Evolutionary conservation across 768 basidiomycete species (phyloP).

Genomic region (Lentinula aciculospora): DNA sequence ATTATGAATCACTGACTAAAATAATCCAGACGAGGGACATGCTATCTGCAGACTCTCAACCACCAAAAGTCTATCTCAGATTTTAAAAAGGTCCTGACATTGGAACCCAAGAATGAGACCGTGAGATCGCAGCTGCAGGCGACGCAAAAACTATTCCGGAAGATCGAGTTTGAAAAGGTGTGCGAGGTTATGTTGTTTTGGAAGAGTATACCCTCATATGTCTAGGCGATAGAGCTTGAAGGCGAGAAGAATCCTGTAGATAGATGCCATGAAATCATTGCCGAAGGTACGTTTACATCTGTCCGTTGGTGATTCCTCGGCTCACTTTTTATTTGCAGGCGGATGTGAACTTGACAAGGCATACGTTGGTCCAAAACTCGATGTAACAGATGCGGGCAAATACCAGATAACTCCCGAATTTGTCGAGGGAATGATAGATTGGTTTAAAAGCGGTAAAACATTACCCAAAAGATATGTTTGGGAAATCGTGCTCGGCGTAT

Average conservation of each 20-base stretch:
- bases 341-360: constrained; percentile 71
- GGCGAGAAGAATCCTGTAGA: constrained; percentile 78
- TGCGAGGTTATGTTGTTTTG: background rate
- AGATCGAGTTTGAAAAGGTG: constrained; percentile 93
- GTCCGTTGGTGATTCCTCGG: background rate
- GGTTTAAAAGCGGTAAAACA: constrained; percentile 94
- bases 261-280: constrained; percentile 74
- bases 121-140: constrained; percentile 77
- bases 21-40: constrained; percentile 64
- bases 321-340: constrained; percentile 32
- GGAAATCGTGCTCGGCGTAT: constrained; percentile 92
- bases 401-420: constrained; percentile 75
- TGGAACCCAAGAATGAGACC: constrained; percentile 85
- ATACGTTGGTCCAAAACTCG: constrained; percentile 74
- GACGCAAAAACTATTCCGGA: constrained; percentile 87
- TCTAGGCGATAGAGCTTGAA: constrained; percentile 86
- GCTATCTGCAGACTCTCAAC: constrained; percentile 85
- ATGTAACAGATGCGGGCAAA: constrained; percentile 52
- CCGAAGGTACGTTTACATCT: constrained; percentile 47
- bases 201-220: background rate
- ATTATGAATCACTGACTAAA: background rate
- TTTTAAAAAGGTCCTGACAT: constrained; percentile 73
- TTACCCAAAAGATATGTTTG: constrained; percentile 86
- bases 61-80: constrained; percentile 83
- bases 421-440: constrained; percentile 78